Percentiles rank a stretch among this genome's conserved stretches.
Evolutionary conservation across 1,139 yeast genomes (phyloP).

Genomic region (Candida tetrigidarum): DNA sequence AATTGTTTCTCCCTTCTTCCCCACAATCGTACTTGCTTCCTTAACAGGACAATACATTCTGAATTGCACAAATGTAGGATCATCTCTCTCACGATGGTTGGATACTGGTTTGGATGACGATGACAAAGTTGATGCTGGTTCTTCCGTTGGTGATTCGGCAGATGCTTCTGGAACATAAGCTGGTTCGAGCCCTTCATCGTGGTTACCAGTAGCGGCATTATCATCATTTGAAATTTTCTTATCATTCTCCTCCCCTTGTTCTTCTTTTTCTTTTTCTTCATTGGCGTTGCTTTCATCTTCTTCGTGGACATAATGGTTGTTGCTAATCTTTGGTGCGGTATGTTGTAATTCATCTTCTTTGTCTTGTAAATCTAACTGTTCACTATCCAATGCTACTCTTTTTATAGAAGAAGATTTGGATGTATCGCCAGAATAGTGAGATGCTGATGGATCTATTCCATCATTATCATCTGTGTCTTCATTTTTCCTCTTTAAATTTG

Average conservation of each 20-base stretch:
- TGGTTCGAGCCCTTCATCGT: slow-evolving; percentile 10
- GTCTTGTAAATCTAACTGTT: slow-evolving; percentile 37
- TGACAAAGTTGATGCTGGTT: slow-evolving; percentile 7
- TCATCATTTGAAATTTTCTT: too few species aligned
- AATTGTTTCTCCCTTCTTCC: slow-evolving; percentile 77
- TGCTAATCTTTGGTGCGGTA: slow-evolving; percentile 41
- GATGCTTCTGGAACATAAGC: slow-evolving; percentile 10
- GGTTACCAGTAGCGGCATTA: background rate
- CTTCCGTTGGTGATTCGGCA: slow-evolving; percentile 8
- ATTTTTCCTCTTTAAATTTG: slow-evolving; percentile 65
- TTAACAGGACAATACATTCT: slow-evolving; percentile 79
- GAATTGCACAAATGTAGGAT: slow-evolving; percentile 64
- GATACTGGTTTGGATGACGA: slow-evolving; percentile 24
- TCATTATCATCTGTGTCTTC: slow-evolving; percentile 51
- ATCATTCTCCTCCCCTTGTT: slow-evolving; percentile 1
- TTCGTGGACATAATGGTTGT: slow-evolving; percentile 12
- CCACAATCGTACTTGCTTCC: slow-evolving; percentile 77
- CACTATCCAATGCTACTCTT: slow-evolving; percentile 74
- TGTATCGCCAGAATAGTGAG: slow-evolving; percentile 1
- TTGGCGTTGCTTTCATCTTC: slow-evolving; percentile 7
- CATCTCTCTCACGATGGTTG: slow-evolving; percentile 44
- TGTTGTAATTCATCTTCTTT: slow-evolving; percentile 44
- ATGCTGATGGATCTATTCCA: slow-evolving; percentile 34
- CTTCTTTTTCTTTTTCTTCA: slow-evolving; percentile 10
- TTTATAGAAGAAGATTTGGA: slow-evolving; percentile 30